Evolutionary conservation across 352 stramenopile genomes (phyloP).

Genomic region (Pythium rishiriense): DNA sequence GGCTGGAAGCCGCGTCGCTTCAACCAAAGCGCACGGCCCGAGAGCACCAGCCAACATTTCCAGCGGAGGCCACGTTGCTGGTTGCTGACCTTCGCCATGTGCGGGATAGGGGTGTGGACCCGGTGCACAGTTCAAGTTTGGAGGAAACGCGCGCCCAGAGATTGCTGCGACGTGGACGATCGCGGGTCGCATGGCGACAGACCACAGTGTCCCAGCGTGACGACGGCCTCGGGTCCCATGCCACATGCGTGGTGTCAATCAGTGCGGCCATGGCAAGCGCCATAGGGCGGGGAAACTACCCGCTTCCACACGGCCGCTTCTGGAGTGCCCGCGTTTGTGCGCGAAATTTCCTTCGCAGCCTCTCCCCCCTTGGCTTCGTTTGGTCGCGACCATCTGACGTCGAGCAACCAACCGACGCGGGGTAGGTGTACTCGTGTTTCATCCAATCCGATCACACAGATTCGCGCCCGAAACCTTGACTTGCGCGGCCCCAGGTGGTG

Average conservation of each 20-base stretch:
- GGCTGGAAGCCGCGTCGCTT: background rate
- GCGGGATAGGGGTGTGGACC: slow-evolving; percentile 8
- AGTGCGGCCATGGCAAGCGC: background rate
- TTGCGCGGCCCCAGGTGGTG: background rate
- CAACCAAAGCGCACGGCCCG: background rate
- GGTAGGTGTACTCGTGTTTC: background rate
- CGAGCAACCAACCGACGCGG: slow-evolving; percentile 4
- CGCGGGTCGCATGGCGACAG: background rate
- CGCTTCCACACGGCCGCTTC: background rate
- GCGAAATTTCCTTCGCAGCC: slow-evolving; percentile 14
- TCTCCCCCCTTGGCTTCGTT: background rate
- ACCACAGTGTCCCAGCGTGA: background rate
- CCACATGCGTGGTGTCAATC: background rate
- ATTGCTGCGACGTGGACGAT: background rate
- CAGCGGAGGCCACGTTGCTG: too few relatives aligned
- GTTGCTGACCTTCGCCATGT: too few relatives aligned
- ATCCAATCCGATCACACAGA: slow-evolving; percentile 2
- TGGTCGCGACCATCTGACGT: slow-evolving; percentile 7
- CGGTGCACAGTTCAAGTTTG: slow-evolving; percentile 10
- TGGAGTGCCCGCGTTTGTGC: background rate
- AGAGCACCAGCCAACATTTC: too few relatives aligned
- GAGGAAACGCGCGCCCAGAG: background rate
- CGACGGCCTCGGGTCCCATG: too few relatives aligned
- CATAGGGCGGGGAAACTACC: background rate
- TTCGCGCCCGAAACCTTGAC: slow-evolving; percentile 4